These are phyloP conservation scores for Taxillus chinensis DNA, from an alignment of 164 flowering plant genomes.

Conservation along the genomic window DNA sequence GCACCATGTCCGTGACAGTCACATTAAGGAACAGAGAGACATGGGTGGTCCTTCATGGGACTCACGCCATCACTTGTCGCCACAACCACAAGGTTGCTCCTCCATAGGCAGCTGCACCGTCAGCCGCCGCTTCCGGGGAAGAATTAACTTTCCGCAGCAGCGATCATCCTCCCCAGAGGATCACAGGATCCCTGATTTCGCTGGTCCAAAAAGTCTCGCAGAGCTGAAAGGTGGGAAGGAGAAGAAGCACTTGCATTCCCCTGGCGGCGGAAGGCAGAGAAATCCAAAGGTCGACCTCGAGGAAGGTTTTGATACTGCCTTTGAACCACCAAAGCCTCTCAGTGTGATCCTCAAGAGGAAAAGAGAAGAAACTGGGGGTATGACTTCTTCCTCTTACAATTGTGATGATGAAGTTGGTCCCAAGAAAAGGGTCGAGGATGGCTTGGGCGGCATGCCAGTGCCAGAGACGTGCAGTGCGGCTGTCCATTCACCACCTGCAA, in stretches of 20 bases:
- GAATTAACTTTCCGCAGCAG: conserved; percentile 40
- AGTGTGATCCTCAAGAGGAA: conserved; percentile 74
- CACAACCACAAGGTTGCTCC: not conserved
- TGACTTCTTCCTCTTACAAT: conserved; percentile 12
- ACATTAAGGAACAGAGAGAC: conserved; percentile 26
- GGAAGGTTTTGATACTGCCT: conserved; percentile 32
- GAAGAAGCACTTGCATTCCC: conserved; percentile 16
- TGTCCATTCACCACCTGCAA: conserved; percentile 5
- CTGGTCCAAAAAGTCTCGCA: conserved; percentile 54
- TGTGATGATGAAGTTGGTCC: conserved; percentile 15
- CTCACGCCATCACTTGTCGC: conserved; percentile 8
- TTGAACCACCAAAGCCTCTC: conserved; percentile 83
- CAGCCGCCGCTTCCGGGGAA: conserved; percentile 58
- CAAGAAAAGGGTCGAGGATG: conserved; percentile 12
- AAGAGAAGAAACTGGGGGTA: conserved; percentile 27
- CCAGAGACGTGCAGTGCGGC: conserved; percentile 4
- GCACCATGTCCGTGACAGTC: conserved; percentile 28
- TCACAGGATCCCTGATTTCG: conserved; percentile 23
- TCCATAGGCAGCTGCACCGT: conserved; percentile 31
- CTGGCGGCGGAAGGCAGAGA: conserved; percentile 23
- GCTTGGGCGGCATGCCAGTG: conserved; percentile 1
- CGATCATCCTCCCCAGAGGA: conserved; percentile 26
- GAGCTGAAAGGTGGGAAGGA: conserved; percentile 31
- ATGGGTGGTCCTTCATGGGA: conserved; percentile 28
- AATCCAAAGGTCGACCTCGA: conserved; percentile 16